Conservation (phyloP, 176 grass and related monocot genomes). For the Microstegium vimineum region DNA sequence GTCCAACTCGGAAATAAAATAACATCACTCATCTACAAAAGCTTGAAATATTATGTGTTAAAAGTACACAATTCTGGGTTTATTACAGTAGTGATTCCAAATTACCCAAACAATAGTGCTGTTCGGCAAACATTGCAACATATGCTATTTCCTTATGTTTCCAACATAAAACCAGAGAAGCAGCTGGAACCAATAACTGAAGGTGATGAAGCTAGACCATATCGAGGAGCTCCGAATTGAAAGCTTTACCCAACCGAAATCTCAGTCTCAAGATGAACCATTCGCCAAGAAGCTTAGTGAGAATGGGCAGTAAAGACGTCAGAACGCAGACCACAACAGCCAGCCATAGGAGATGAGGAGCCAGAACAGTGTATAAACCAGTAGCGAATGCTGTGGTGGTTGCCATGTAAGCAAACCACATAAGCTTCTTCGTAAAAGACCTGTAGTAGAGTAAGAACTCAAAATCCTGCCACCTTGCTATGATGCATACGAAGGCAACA, state of each 20-base stretch:
- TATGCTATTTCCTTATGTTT: not conserved
- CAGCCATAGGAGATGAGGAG: not conserved
- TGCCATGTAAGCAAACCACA: slow-evolving; percentile 24
- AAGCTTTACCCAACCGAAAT: not conserved
- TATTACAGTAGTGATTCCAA: not conserved
- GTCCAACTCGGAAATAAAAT: not conserved
- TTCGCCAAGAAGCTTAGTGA: not conserved
- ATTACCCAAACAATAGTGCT: not conserved
- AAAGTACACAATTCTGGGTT: not conserved
- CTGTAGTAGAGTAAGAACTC: slow-evolving; percentile 35
- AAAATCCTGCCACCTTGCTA: slow-evolving; percentile 28
- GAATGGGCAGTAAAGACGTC: not conserved
- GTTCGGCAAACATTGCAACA: not conserved
- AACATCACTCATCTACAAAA: no score
- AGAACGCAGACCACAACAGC: not conserved
- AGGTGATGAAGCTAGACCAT: not conserved
- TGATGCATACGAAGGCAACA: slow-evolving; percentile 24
- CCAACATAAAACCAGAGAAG: not conserved
- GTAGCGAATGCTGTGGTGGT: not conserved
- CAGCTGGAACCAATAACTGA: not conserved
- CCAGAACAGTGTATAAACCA: slow-evolving; percentile 9
- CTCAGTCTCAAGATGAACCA: slow-evolving; percentile 14
- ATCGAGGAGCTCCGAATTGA: not conserved
- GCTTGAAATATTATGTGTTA: not conserved
- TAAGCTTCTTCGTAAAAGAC: slow-evolving; percentile 12